Evolutionary conservation across 768 basidiomycete species (phyloP).

Genomic region (Lentinus brumalis): DNA sequence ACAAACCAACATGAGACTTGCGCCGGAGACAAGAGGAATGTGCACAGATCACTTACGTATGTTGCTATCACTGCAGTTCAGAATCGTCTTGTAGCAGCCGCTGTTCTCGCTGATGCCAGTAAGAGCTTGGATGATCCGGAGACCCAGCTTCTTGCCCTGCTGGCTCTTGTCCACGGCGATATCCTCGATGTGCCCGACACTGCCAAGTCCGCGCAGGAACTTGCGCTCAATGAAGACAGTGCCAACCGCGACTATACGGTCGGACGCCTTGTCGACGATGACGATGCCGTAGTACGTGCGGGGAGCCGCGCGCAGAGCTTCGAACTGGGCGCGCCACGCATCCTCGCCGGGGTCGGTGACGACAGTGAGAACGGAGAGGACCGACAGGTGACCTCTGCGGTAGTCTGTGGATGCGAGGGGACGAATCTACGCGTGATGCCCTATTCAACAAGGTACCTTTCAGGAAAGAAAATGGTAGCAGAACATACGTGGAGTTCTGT

Average conservation of each 20-base stretch:
- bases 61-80: constrained; percentile 91
- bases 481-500: constrained; percentile 64
- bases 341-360: constrained; percentile 65
- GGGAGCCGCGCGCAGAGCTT: constrained; percentile 52
- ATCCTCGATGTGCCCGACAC: constrained; percentile 96
- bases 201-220: constrained; percentile 84
- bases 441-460: neutral
- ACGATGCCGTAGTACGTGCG: constrained; percentile 84
- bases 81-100: constrained; percentile 95
- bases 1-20: constrained; percentile 1
- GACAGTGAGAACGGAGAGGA: constrained; percentile 74
- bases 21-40: neutral
- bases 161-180: constrained; percentile 87
- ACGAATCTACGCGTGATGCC: constrained; percentile 62
- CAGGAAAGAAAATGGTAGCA: no score
- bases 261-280: constrained; percentile 71
- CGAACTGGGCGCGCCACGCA: constrained; percentile 73
- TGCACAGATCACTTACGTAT: constrained; percentile 65
- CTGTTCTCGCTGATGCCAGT: constrained; percentile 78
- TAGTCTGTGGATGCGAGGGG: constrained; percentile 89
- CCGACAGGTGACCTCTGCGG: constrained; percentile 75
- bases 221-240: constrained; percentile 91
- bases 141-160: constrained; percentile 91
- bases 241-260: constrained; percentile 83
- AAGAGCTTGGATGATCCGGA: constrained; percentile 84